phyloP scores from a whole-genome alignment of 148 eudicot species.

The Spergularia marina region DNA sequence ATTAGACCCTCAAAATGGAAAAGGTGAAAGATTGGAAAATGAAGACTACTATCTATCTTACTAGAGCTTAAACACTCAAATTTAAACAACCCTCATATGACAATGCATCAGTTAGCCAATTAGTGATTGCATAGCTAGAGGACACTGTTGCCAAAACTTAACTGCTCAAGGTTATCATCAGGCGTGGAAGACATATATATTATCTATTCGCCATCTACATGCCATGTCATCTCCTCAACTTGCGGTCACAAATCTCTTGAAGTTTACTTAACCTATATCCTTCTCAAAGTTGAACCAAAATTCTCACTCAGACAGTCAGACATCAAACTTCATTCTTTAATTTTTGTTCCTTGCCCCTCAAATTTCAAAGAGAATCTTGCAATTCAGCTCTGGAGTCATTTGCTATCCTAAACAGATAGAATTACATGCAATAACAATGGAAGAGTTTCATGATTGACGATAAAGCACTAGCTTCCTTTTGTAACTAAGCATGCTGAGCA shows the following conservation, averaged over 20 bases:
- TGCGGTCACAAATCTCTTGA: background rate
- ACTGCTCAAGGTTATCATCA: background rate
- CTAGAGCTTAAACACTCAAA: conserved; percentile 2
- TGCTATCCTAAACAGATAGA: conserved; percentile 1
- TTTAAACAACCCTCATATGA: background rate
- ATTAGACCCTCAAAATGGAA: background rate
- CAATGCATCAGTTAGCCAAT: background rate
- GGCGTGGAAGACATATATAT: background rate
- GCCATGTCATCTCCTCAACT: background rate
- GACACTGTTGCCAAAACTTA: background rate
- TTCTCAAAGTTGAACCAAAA: background rate
- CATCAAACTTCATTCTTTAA: background rate
- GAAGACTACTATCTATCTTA: background rate
- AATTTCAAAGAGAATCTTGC: background rate
- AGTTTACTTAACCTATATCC: background rate
- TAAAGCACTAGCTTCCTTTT: conserved; percentile 1
- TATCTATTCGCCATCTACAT: background rate
- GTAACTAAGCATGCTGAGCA: background rate
- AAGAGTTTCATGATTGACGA: background rate
- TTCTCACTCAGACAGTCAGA: background rate
- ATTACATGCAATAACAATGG: background rate
- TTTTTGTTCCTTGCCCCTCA: background rate
- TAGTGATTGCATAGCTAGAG: background rate
- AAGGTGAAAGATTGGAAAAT: background rate
- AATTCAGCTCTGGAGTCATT: background rate